These are phyloP conservation scores for Fagopyrum homotropicum DNA, from an alignment of 148 eudicot species.

Conservation along the genomic window DNA sequence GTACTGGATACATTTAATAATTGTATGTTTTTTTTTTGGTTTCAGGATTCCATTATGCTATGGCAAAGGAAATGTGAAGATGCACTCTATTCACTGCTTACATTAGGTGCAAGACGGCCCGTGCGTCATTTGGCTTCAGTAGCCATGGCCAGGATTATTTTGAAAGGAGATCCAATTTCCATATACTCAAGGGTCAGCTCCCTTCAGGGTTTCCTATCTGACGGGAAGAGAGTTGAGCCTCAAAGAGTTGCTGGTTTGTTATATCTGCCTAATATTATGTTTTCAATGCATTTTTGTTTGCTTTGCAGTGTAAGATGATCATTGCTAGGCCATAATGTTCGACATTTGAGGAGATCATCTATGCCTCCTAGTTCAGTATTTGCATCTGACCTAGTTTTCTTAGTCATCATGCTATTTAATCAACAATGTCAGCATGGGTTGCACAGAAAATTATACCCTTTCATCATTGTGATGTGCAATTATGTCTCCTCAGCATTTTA, in stretches of 20 bases:
- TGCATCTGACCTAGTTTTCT: neutral
- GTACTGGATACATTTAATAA: neutral
- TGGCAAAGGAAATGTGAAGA: slow-evolving; percentile 98
- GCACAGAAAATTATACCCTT: neutral
- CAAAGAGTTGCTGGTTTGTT: slow-evolving; percentile 76
- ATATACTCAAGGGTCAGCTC: slow-evolving; percentile 92
- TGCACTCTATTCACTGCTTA: slow-evolving; percentile 72
- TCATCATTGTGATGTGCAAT: neutral
- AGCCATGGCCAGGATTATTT: slow-evolving; percentile 77
- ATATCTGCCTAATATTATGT: slow-evolving; percentile 1
- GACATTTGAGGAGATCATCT: neutral
- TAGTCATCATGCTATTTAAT: neutral
- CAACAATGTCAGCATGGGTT: neutral
- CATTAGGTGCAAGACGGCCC: slow-evolving; percentile 80
- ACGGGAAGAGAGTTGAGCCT: slow-evolving; percentile 81
- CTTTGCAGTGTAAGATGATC: neutral
- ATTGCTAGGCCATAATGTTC: neutral
- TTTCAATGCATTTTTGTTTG: neutral
- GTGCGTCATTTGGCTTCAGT: slow-evolving; percentile 93
- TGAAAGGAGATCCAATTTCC: slow-evolving; percentile 88
- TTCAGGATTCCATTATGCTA: slow-evolving; percentile 64
- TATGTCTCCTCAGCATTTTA: neutral
- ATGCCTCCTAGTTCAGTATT: neutral
- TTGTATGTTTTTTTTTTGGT: slow-evolving; percentile 3
- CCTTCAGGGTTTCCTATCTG: slow-evolving; percentile 90